Evolutionary conservation across 306 rosid genomes (phyloP), one percentile per base, ranked within the genome.

Genomic region (Vachellia collinsii): DNA sequence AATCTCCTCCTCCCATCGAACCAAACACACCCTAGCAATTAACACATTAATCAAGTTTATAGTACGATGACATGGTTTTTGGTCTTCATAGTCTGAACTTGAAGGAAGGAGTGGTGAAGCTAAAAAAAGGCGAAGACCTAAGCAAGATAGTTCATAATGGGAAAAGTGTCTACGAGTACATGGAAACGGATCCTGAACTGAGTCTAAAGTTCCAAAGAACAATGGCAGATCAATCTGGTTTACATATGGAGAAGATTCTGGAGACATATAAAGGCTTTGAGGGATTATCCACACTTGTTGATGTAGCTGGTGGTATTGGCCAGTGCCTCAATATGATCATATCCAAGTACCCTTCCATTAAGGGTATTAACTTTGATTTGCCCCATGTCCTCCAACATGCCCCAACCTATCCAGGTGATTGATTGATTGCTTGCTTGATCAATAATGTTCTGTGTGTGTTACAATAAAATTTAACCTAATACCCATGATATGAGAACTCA

Each of bases 291-390:
- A 42, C 74, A 0, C 50, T 69, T 2, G 74, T 69, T 1, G 74
- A 69, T 43, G 74, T 43, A 3, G 74, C 19, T n/a, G 74, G 74
- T 20, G 74, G 74, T 3, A 69, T 11, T 42, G 74, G 74, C 9
- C 54, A 69, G 0, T 41, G 9, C 54, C 74, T 69, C 38, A 43
- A 20, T n/a, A 42, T 42, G 37, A 69, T 69, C 11, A 43, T 22
- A 2, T 69, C 74, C 36, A 69, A 69, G 36, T 69, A 69, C n/a
- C 74, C 54, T 69, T 69, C 74, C 5, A 69, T 69, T 69, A 42
- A 9, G 37, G 74, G 74, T 0, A 69, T 43, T 22, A 69, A 69
- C 29, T 69, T 69, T n/a, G 74, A 69, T 22, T n/a, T 69, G 53
- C 74, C 74, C 51, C 37, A 42, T n/a, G 74, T 69, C 4, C 1